These are phyloP conservation scores for Pachyrhizus erosus DNA, from an alignment of 306 rosid species.

Conservation along the genomic window DNA sequence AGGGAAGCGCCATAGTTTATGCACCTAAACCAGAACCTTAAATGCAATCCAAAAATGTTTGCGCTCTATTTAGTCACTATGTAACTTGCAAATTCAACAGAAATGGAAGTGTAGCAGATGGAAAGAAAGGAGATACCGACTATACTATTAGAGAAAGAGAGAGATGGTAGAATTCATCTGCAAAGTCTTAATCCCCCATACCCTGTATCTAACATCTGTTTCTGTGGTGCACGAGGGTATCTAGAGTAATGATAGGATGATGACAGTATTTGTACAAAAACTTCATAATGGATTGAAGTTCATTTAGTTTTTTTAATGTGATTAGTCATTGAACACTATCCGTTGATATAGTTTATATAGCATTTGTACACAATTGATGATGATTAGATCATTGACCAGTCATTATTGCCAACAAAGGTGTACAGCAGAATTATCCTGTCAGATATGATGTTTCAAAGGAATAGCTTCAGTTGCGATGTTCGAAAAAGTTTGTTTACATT, in stretches of 20 bases:
- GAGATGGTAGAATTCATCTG: conserved; percentile 19
- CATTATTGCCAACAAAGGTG: too few relatives aligned
- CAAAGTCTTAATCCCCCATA: too few relatives aligned
- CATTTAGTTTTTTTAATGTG: neutral
- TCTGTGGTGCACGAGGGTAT: too few relatives aligned
- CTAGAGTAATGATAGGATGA: too few relatives aligned
- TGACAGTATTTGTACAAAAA: too few relatives aligned
- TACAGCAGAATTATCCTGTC: neutral
- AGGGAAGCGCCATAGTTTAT: too few relatives aligned
- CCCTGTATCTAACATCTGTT: too few relatives aligned
- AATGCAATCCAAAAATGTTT: neutral
- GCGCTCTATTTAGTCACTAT: conserved; percentile 75
- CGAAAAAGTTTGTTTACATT: neutral
- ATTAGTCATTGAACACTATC: too few relatives aligned
- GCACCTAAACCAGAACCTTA: too few relatives aligned
- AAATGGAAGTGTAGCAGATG: conserved; percentile 45
- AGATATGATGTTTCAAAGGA: neutral
- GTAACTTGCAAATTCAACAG: conserved; percentile 45
- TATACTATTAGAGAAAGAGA: conserved; percentile 30
- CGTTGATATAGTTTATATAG: neutral
- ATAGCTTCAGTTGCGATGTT: neutral
- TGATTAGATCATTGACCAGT: neutral
- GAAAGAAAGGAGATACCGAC: conserved; percentile 36
- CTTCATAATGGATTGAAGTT: neutral
- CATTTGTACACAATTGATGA: neutral